phyloP scores from a whole-genome alignment of 1,284 basidiomycete genomes.

The Ceratobasidium sp. region DNA sequence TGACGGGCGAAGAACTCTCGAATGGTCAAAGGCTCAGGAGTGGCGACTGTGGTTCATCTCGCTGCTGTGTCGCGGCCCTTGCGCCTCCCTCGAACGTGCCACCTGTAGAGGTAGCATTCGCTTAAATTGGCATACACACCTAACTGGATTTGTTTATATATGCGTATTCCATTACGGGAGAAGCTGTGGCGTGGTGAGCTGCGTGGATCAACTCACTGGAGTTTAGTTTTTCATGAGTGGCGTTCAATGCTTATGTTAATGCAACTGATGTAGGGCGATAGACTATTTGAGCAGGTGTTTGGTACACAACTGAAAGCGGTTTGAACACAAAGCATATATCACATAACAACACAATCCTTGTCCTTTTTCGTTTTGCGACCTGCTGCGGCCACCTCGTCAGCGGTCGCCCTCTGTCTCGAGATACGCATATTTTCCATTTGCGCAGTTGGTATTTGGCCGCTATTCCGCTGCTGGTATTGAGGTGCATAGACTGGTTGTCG shows the following conservation, averaged over 20 bases:
- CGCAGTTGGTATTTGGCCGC: conserved; percentile 48
- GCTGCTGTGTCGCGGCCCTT: no score
- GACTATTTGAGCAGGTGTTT: neutral
- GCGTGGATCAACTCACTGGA: neutral
- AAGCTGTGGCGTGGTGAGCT: neutral
- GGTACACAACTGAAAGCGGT: neutral
- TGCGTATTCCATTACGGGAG: no score
- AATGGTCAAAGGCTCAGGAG: no score
- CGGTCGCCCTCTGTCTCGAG: conserved; percentile 20
- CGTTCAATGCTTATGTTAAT: neutral
- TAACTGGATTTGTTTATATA: no score
- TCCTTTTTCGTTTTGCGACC: conserved; percentile 56
- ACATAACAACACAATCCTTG: conserved; percentile 70
- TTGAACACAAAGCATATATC: conserved; percentile 41
- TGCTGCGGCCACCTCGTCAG: conserved; percentile 28
- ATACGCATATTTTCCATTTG: conserved; percentile 46
- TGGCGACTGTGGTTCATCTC: no score
- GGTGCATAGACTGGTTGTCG: conserved; percentile 50
- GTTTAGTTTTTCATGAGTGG: neutral
- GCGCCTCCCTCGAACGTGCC: no score
- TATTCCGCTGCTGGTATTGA: conserved; percentile 53
- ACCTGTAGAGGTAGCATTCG: no score
- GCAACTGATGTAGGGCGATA: neutral
- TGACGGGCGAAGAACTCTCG: no score
- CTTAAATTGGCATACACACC: no score